Evolutionary conservation across 2,329 filamentous ascomycete species (phyloP), one percentile per base, ranked within the genome.

Genomic region (Plenodomus biglobosus): DNA sequence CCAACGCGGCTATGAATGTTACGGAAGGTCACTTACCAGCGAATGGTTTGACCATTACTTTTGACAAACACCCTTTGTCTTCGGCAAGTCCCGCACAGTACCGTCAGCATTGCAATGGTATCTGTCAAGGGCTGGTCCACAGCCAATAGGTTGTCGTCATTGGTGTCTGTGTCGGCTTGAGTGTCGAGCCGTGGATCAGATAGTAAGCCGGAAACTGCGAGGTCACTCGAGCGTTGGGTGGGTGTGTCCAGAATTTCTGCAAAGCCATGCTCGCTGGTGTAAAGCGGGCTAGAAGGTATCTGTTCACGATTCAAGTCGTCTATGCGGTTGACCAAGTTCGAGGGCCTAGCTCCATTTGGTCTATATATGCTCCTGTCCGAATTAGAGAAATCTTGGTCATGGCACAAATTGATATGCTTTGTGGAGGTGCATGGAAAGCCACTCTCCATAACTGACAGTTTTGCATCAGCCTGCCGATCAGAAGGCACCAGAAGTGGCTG

Each of bases 201-300:
- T 15, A 15, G 27, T 32, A 15, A 32, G 27, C 27, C 13, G 15
- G 27, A 32, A 32, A 24, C 38, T 7, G 36, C 38, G 16, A 48
- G 17, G 36, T 59, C 46, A 18, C 51, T 52, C 8, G 44, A 57
- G 3, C 18, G 22, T 42, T 58, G 60, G 13, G 55, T 54, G 30
- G 55, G 52, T 19, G 59, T 61, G 18, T 56, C 52, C 1, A 50
- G 55, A 16, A 56, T 41, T 44, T 61, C 52, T 7, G 40, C 45
- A 4, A 30, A 38, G 17, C 44, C 44, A 40, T 19, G 13, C 8
- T 22, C 37, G 17, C 35, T 24, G 8, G 18, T 19, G 11, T 24
- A 44, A 24, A 18, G 36, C 41, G 27, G 49, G 6, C 10, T n/a
- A 46, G 41, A 42, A 11, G 27, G 13, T 32, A 32, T 15, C 15